phyloP scores from a whole-genome alignment of 805 yeast genomes.

The Pichia paraexigua region DNA sequence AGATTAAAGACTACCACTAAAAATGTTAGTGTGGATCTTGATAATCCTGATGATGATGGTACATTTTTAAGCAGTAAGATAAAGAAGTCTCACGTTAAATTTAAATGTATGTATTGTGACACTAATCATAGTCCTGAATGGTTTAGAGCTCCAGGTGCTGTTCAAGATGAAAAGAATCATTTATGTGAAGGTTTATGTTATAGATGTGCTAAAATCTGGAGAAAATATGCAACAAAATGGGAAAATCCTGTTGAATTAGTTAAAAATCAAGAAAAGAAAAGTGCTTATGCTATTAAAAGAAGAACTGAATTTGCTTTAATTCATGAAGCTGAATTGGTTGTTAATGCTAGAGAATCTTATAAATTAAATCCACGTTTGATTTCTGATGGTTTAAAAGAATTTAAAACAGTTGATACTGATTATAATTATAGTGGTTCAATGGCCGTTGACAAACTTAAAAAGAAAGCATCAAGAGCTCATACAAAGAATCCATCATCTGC shows the following conservation, averaged over 20 bases:
- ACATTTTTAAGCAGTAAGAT: conserved; percentile 54
- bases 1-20: conserved; percentile 33
- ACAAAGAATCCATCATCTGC: neutral
- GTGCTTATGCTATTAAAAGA: conserved; percentile 33
- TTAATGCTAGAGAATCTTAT: conserved; percentile 39
- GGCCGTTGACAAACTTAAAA: conserved; percentile 2
- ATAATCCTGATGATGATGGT: conserved; percentile 62
- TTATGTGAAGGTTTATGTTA: conserved; percentile 59
- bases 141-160: conserved; percentile 64
- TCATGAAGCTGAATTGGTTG: conserved; percentile 50
- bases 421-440: conserved; percentile 1
- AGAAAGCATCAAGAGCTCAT: neutral
- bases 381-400: conserved; percentile 1
- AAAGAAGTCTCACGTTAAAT: conserved; percentile 29
- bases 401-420: conserved; percentile 12
- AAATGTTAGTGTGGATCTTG: conserved; percentile 37
- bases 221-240: conserved; percentile 85
- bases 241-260: conserved; percentile 64
- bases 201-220: conserved; percentile 87
- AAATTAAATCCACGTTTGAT: conserved; percentile 14
- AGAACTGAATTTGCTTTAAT: conserved; percentile 60
- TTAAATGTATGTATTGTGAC: conserved; percentile 67
- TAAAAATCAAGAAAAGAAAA: conserved; percentile 35
- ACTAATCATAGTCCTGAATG: conserved; percentile 50
- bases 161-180: conserved; percentile 27